Base-by-base conservation (phyloP, 1,284 basidiomycete genomes). In the Neolentinus lepideus region DNA sequence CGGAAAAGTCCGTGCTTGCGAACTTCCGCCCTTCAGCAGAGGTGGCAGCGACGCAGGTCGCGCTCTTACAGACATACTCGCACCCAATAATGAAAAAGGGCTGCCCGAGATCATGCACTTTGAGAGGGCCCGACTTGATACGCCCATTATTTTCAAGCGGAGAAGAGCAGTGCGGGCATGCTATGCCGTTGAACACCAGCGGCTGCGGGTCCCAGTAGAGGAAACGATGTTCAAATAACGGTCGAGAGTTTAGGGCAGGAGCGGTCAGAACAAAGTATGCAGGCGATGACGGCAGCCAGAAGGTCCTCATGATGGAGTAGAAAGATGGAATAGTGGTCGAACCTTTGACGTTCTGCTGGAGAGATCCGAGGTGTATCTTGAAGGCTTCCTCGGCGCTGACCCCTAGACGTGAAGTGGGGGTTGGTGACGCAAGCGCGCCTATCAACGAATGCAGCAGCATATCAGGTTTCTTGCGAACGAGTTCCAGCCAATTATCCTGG, bases 11-110 rank as follows among this genome's bases (percentile, higher is more conserved):
- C 0, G 84, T 88, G 64, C 82, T 85, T 0, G 83, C 80, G 61
- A 82, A 88, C 59, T 74, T 80, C 38, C 84, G 78, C 0, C 81
- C 83, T 33, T 83, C 81, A 1, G 75, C 55, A 6, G 68, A 66
- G 24, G 67, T 68, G 24, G 66, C 63, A 19, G 69, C 64, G 29
- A 70, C 59, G 65, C 80, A 85, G 27, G 67, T 48, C 0, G 67
- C 54, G 26, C 76, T 80, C 54, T 73, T 76, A 65, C 87, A 90
- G 2, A 76, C 72, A 59, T 90, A 90, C 64, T 87, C 84, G 64
- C 86, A 87, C n/a, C 84, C 87, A 45, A 90, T 88, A 64, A 90
- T 77, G 64, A 84, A 90, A 70, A 90, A 90, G 1, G 87, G 85
- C 58, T 80, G 80, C 57, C 84, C 81, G 45, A 90, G 78, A 61